A percentile compares a stretch with the other conserved stretches of the same genome.
These are phyloP conservation scores for Margaritispora aquatica DNA, from an alignment of 495 filamentous ascomycete genomes.

Conservation along the genomic window DNA sequence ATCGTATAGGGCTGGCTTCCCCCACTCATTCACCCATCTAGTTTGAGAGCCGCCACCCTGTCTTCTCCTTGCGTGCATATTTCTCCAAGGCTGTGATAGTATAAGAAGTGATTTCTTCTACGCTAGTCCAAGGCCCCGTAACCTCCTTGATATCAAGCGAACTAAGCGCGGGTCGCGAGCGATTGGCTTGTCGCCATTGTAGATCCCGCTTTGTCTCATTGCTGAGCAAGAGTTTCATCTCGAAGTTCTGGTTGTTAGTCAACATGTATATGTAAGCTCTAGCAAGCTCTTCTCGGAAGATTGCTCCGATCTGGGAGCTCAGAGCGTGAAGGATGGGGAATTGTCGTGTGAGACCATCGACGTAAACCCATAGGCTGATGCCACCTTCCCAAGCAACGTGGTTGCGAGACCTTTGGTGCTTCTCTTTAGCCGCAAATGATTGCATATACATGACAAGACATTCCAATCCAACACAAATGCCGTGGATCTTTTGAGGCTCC, in stretches of 20 bases:
- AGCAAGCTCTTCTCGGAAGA: slow-evolving; percentile 32
- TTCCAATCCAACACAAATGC: slow-evolving; percentile 31
- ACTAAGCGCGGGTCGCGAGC: slow-evolving; percentile 15
- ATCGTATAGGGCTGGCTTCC: background rate
- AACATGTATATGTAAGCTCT: slow-evolving; percentile 20
- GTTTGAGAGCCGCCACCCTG: slow-evolving; percentile 23
- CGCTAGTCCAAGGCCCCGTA: slow-evolving; percentile 32
- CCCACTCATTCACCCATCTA: background rate
- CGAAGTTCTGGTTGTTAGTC: background rate
- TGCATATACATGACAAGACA: slow-evolving; percentile 37
- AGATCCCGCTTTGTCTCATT: slow-evolving; percentile 11
- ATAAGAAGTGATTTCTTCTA: slow-evolving; percentile 25
- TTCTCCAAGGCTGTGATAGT: slow-evolving; percentile 24
- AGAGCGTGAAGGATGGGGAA: slow-evolving; percentile 27
- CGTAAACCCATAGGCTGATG: slow-evolving; percentile 26
- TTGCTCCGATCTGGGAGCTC: slow-evolving; percentile 28
- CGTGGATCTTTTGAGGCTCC: slow-evolving; percentile 25
- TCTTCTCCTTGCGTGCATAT: slow-evolving; percentile 28
- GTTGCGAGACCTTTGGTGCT: background rate
- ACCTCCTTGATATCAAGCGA: slow-evolving; percentile 21
- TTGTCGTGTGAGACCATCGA: slow-evolving; percentile 20
- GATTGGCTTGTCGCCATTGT: slow-evolving; percentile 25
- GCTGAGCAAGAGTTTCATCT: background rate
- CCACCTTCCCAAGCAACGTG: slow-evolving; percentile 1
- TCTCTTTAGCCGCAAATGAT: slow-evolving; percentile 28